Conservation (phyloP, 345 rosid species). For the Psidium guajava region DNA sequence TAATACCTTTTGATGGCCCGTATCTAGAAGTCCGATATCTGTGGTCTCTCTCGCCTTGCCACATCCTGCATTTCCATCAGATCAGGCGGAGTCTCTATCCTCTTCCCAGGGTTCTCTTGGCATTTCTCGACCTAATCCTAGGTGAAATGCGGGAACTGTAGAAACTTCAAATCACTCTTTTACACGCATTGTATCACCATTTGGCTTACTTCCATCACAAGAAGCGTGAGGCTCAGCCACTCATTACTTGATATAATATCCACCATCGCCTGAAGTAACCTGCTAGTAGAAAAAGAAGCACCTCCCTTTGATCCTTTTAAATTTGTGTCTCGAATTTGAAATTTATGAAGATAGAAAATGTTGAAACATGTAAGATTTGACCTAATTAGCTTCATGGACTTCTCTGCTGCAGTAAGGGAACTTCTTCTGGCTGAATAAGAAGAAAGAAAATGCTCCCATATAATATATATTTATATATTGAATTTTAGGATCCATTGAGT, state of each 20-base stretch:
- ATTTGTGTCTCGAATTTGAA: no score
- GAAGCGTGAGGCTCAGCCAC: conserved; percentile 80
- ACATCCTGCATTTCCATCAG: conserved; percentile 85
- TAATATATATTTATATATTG: no score
- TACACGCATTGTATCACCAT: conserved; percentile 96
- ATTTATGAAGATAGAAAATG: no score
- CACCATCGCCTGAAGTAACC: conserved; percentile 82
- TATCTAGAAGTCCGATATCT: conserved; percentile 51
- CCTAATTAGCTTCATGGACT: no score
- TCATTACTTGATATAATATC: conserved; percentile 87
- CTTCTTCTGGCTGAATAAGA: no score
- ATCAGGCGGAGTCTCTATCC: conserved; percentile 67
- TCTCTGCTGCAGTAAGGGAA: no score
- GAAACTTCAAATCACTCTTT: conserved; percentile 86
- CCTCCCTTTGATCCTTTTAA: no score
- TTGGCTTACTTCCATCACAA: conserved; percentile 90
- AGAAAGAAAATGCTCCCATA: no score
- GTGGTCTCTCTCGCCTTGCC: conserved; percentile 63
- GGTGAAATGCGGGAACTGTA: conserved; percentile 86
- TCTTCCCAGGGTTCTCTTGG: conserved; percentile 73
- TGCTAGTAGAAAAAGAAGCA: conserved; percentile 4
- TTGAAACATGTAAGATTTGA: no score
- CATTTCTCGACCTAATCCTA: conserved; percentile 69
- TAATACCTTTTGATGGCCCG: conserved; percentile 79
- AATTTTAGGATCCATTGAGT: no score